Base-by-base conservation (phyloP, 2,329 filamentous ascomycete species). In the Pseudocercospora eumusae region DNA sequence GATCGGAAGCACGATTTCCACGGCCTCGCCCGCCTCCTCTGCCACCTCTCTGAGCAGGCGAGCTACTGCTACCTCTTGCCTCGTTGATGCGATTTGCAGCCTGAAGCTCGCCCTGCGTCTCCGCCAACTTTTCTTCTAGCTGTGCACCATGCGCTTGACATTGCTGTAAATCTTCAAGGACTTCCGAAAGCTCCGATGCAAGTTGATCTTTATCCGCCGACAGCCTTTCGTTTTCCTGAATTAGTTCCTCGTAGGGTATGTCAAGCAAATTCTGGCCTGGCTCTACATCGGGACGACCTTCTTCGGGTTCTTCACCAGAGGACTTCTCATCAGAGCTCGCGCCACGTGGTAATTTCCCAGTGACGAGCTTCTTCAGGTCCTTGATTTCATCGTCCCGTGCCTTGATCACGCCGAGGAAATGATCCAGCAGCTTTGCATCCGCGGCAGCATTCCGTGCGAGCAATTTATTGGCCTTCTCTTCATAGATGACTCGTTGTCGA, bases 21-120 rank as follows among this genome's bases (percentile, higher is more conserved):
- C 33, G 33, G 15, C 42, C 42, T 20, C 42, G n/a, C 18, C 42
- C 42, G 7, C 42, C 42, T 45, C 42, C 42, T n/a, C 42, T 10
- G 18, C 42, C 42, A 45, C 42, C 42, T 20, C 42, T 23, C 8
- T 23, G 42, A 45, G 42, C 21, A 45, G 42, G 42, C 42, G 42
- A 23, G 42, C 42, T 21, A 45, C 42, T 45, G 21, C 42, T 45
- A 10, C 42, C 42, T 20, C 42, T 20, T 20, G 21, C 2, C 7
- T 45, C 42, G 42, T 45, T 45, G 42, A 45, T 45, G 21, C 18
- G n/a, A 45, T 45, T 45, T 23, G 42, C 42, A 45, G 21, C 42
- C 21, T 45, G n/a, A 45, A 45, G n/a, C 21, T 45, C 18, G n/a
- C 42, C 42, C 42, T 45, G 18, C n/a, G 21, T 23, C 42, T 45